Evolutionary conservation across 208 protist species (phyloP).

Genomic region (Acanthamoeba quina): DNA sequence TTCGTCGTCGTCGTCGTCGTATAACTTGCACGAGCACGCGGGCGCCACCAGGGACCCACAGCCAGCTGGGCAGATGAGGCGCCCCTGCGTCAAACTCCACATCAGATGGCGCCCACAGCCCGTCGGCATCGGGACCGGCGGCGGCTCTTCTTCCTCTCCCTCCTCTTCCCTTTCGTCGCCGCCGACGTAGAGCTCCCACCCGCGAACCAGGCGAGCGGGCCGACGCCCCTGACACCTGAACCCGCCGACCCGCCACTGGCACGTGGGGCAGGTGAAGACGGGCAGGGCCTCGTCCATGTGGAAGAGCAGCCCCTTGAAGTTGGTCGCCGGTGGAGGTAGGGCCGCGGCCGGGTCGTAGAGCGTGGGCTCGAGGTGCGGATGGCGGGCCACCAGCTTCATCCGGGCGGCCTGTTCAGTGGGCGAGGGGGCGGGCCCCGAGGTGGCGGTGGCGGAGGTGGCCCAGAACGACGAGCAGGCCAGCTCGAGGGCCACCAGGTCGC

Average conservation of each 20-base stretch:
- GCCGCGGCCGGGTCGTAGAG: too few species aligned
- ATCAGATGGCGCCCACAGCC: background rate
- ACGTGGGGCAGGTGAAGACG: background rate
- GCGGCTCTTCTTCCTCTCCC: background rate
- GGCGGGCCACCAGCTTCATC: background rate
- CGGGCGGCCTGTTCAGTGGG: slow-evolving; percentile 11
- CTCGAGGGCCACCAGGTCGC: slow-evolving; percentile 3
- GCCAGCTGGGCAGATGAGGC: background rate
- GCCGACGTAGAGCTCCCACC: background rate
- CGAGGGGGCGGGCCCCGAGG: too few species aligned
- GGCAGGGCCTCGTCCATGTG: background rate
- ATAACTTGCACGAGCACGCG: background rate
- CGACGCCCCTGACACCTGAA: slow-evolving; percentile 36
- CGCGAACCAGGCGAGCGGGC: background rate
- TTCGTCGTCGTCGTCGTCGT: too few species aligned
- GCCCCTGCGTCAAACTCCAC: background rate
- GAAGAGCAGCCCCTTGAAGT: slow-evolving; percentile 10
- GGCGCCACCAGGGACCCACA: background rate
- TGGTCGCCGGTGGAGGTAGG: too few species aligned
- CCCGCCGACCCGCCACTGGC: slow-evolving; percentile 8
- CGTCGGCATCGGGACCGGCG: background rate
- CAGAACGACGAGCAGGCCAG: slow-evolving; percentile 21
- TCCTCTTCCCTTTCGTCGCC: background rate
- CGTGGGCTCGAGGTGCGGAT: background rate
- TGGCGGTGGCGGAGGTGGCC: too few species aligned